Evolutionary conservation across 768 basidiomycete genomes (phyloP).

Genomic region (Coprinopsis sp.): DNA sequence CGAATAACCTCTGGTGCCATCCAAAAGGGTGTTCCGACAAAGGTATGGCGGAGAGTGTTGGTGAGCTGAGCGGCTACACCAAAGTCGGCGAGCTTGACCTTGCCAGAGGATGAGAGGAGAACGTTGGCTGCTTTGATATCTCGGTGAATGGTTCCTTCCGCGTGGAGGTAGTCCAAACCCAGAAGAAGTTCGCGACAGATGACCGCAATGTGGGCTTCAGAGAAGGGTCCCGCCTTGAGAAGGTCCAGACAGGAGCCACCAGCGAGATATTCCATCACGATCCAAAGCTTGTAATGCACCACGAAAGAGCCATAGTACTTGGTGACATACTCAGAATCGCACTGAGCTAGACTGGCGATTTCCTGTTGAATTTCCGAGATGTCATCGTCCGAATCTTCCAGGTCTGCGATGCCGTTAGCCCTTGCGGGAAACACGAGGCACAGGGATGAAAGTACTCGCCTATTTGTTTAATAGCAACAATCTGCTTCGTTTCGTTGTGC

Average conservation of each 20-base stretch:
- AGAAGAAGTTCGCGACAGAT: conserved; percentile 89
- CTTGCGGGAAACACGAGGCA: conserved; percentile 1
- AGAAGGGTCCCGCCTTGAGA: conserved; percentile 85
- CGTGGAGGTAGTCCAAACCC: conserved; percentile 95
- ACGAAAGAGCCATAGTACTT: conserved; percentile 97
- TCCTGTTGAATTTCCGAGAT: conserved; percentile 99
- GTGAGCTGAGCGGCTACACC: conserved; percentile 98
- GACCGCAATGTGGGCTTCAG: conserved; percentile 92
- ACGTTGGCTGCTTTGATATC: conserved; percentile 99
- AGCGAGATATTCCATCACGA: conserved; percentile 98
- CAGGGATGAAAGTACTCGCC: conserved; percentile 44
- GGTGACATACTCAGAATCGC: conserved; percentile 96
- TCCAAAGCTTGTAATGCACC: conserved; percentile 96
- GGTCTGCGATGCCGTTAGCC: conserved; percentile 46
- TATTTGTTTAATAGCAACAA: conserved; percentile 98
- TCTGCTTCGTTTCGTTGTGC: conserved; percentile 89
- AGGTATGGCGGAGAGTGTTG: conserved; percentile 90
- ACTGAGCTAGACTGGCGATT: conserved; percentile 92
- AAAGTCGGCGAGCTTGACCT: conserved; percentile 97
- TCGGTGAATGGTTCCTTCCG: conserved; percentile 93
- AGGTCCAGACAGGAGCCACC: conserved; percentile 98
- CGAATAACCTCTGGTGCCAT: conserved; percentile 99
- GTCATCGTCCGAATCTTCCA: conserved; percentile 98
- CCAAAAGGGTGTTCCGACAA: conserved; percentile 97
- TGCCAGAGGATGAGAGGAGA: conserved; percentile 82